Evolutionary conservation across 2,329 filamentous ascomycete species (phyloP).

Genomic region (Emericellopsis atlantica): DNA sequence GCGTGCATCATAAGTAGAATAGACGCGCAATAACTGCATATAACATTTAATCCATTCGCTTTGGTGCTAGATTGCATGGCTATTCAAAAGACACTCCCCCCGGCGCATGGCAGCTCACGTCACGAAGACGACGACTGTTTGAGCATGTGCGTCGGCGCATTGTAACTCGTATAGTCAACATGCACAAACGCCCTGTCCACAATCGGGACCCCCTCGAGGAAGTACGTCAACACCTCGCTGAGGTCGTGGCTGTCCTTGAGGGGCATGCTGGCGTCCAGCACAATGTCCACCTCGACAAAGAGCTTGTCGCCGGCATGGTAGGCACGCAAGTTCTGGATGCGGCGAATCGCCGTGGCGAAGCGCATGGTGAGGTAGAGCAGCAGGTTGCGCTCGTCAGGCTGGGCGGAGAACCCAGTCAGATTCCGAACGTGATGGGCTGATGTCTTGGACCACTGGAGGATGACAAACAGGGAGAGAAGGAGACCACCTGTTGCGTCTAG

Average conservation of each 20-base stretch:
- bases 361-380: conserved; percentile 87
- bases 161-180: conserved; percentile 50
- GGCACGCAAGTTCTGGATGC: conserved; percentile 74
- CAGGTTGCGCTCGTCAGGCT: conserved; percentile 72
- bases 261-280: conserved; percentile 63
- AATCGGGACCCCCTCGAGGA: conserved; percentile 70
- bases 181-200: conserved; percentile 64
- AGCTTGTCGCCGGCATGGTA: conserved; percentile 81
- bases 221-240: conserved; percentile 66
- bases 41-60: no score
- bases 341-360: conserved; percentile 75
- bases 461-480: conserved; percentile 65
- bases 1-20: no score
- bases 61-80: no score
- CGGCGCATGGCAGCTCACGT: neutral
- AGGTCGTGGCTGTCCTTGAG: conserved; percentile 74
- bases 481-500: conserved; percentile 70
- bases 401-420: conserved; percentile 65
- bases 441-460: conserved; percentile 66
- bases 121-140: conserved; percentile 12
- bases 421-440: conserved; percentile 69
- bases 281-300: conserved; percentile 71
- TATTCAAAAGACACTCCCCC: no score
- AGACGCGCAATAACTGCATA: no score
- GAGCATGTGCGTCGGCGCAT: conserved; percentile 46